phyloP scores from a whole-genome alignment of 257 asterid species.

The Fraxinus americana region DNA sequence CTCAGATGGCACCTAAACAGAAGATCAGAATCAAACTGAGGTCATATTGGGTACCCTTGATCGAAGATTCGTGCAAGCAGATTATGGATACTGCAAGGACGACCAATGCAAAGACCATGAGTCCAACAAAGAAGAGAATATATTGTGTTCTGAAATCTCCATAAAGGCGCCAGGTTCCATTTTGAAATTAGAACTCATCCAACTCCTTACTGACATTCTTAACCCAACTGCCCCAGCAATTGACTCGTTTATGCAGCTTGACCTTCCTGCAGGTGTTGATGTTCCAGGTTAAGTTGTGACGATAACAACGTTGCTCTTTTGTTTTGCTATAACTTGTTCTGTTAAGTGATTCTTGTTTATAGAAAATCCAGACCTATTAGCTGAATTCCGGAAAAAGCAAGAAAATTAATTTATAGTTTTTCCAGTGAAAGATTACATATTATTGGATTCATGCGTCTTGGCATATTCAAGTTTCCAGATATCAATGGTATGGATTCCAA shows the following conservation, averaged over 20 bases:
- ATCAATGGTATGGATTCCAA: too few species aligned
- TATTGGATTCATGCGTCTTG: neutral
- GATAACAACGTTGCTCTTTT: neutral
- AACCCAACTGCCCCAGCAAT: conserved; percentile 95
- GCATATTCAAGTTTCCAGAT: neutral
- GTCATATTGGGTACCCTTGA: conserved; percentile 87
- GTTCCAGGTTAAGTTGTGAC: conserved; percentile 81
- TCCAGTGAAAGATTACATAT: neutral
- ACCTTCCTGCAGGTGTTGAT: conserved; percentile 93
- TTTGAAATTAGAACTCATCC: conserved; percentile 84
- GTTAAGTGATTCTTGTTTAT: neutral
- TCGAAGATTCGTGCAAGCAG: conserved; percentile 96
- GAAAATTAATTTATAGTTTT: too few species aligned
- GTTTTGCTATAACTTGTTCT: too few species aligned
- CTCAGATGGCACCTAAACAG: conserved; percentile 83
- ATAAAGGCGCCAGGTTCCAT: conserved; percentile 95
- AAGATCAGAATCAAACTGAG: conserved; percentile 89
- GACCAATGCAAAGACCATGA: conserved; percentile 84
- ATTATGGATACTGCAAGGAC: conserved; percentile 90
- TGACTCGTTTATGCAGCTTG: conserved; percentile 91
- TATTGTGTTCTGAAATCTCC: conserved; percentile 94
- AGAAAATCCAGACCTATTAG: conserved; percentile 13
- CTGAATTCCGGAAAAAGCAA: conserved; percentile 3
- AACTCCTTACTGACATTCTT: conserved; percentile 83
- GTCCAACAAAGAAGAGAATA: conserved; percentile 76